Base-by-base conservation (phyloP, 1,139 yeast species). In the Casaregolazyma lundiana region DNA sequence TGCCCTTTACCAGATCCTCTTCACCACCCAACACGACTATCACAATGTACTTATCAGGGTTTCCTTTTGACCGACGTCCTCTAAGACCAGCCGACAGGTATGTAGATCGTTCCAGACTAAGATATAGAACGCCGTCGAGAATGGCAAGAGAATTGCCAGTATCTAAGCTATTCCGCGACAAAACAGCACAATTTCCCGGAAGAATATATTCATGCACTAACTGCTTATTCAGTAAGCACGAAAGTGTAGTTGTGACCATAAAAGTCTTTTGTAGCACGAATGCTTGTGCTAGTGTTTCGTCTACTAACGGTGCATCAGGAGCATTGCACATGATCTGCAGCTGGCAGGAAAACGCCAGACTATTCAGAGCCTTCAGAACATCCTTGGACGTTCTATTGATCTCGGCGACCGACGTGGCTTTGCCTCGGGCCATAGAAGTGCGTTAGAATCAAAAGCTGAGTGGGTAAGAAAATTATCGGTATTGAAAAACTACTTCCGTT, bases 111-210 rank as follows among this genome's bases (percentile, higher is more conserved):
- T 67, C 59, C 21, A 70, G 49, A 8, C 67, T 63, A 13, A 70
- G 41, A 20, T 58, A 53, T 22, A 70, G 47, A 4, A 42, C 44
- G 3, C 69, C 69, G 18, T 57, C 45, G 8, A 53, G 45, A 4
- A 70, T 52, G 9, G 68, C 60, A 38, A 67, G 46, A 5, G 63
- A 59, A 44, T 67, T 65, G 39, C 67, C 62, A 47, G 66, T 65
- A 43, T 66, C 66, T 0, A 68, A 52, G 18, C 45, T 44, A 2
- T 56, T 50, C 35, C 49, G 48, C 8, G 62, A 58, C 4, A 62
- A 41, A 11, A 54, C 41, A 18, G 42, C 30, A 19, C 46, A 35
- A 34, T 41, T 45, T 35, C 38, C 35, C n/a, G 24, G 15, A n/a
- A 37, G 11, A 30, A 32, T 38, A 22, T 36, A 21, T 5, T 9